Conservation (phyloP, 345 rosid species). For the Reutealis trisperma region DNA sequence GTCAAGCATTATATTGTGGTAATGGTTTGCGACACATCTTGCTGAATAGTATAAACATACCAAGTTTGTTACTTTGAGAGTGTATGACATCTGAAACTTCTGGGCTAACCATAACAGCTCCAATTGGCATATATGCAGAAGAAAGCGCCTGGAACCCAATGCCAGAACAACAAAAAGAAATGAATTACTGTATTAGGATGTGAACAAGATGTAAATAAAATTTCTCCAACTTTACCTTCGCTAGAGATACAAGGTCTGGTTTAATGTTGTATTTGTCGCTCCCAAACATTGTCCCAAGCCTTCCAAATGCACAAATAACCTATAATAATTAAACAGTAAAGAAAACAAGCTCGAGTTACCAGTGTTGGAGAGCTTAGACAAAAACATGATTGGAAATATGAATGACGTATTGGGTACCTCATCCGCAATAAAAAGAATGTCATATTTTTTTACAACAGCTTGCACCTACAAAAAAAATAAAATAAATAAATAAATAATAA, state of each 20-base stretch:
- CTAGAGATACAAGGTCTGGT: constrained; percentile 85
- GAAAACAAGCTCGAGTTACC: not conserved
- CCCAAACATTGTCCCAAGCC: constrained; percentile 95
- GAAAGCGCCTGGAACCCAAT: constrained; percentile 71
- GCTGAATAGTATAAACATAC: constrained; percentile 37
- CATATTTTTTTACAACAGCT: constrained; percentile 87
- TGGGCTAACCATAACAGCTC: constrained; percentile 84
- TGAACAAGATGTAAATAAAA: not conserved
- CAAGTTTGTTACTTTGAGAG: constrained; percentile 95
- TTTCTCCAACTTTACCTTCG: constrained; percentile 61
- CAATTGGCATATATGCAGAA: constrained; percentile 93
- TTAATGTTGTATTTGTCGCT: constrained; percentile 88
- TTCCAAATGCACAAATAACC: constrained; percentile 98
- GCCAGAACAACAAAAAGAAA: not conserved
- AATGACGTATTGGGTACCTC: constrained; percentile 51
- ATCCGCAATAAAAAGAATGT: constrained; percentile 86
- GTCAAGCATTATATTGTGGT: not conserved
- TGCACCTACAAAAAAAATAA: constrained; percentile 55
- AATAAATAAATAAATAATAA: too few relatives aligned
- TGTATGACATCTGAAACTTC: constrained; percentile 81
- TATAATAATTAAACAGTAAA: constrained; percentile 29
- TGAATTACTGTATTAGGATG: not conserved
- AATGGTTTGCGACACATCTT: not conserved
- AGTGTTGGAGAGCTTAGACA: constrained; percentile 1
- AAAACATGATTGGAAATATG: not conserved